These are phyloP conservation scores for Penstemon davidsonii DNA, from an alignment of 257 asterid species.

Conservation along the genomic window DNA sequence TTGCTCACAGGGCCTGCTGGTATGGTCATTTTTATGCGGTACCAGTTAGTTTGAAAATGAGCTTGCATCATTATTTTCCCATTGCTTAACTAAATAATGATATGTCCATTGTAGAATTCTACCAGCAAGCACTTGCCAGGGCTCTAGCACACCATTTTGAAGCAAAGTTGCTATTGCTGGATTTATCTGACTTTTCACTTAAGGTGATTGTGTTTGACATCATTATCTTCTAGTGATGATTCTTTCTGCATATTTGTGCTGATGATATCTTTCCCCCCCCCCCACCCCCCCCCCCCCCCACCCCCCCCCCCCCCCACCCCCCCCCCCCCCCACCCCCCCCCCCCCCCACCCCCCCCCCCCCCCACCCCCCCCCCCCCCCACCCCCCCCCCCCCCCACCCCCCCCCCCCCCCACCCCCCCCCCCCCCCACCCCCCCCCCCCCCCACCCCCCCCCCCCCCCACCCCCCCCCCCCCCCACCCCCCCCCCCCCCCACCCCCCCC, in stretches of 20 bases:
- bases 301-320: too few relatives aligned
- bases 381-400: too few relatives aligned
- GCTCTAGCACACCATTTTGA: constrained; percentile 83
- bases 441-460: too few relatives aligned
- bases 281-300: too few relatives aligned
- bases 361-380: too few relatives aligned
- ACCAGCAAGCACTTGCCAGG: constrained; percentile 77
- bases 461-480: too few relatives aligned
- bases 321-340: too few relatives aligned
- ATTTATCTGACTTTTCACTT: constrained; percentile 68
- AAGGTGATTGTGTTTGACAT: constrained; percentile 52
- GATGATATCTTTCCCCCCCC: constrained; percentile 17
- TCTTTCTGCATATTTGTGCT: constrained; percentile 21
- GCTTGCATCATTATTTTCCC: background rate
- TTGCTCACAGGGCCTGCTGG: constrained; percentile 94
- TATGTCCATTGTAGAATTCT: constrained; percentile 48
- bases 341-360: too few relatives aligned
- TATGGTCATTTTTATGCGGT: constrained; percentile 27
- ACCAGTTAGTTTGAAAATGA: background rate
- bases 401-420: too few relatives aligned
- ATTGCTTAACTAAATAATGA: background rate
- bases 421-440: too few relatives aligned
- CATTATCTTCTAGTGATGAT: background rate
- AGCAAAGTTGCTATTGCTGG: constrained; percentile 77
- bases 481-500: too few relatives aligned